These are phyloP conservation scores for Phytopythium litorale DNA, from an alignment of 352 stramenopile species.

Conservation along the genomic window DNA sequence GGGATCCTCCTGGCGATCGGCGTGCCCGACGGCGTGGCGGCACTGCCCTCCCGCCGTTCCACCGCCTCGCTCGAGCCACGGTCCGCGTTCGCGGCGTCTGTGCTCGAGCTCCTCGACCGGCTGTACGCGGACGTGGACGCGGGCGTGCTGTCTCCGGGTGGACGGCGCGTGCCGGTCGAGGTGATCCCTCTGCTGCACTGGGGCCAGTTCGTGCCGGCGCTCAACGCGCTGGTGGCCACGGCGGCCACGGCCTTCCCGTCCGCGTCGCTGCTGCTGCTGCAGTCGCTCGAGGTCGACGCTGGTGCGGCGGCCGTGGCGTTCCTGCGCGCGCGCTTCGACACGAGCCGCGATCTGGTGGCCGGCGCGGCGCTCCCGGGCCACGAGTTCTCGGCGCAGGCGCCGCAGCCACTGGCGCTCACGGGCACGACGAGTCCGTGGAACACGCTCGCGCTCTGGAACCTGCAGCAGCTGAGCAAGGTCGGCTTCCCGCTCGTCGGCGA, in stretches of 20 bases:
- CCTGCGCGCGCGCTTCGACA: conserved; percentile 64
- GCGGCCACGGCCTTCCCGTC: conserved; percentile 51
- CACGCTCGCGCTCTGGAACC: conserved; percentile 94
- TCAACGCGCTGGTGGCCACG: conserved; percentile 91
- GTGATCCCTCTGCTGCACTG: conserved; percentile 93
- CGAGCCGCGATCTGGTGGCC: conserved; percentile 82
- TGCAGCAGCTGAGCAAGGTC: conserved; percentile 85
- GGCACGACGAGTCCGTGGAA: conserved; percentile 95
- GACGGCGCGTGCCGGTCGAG: conserved; percentile 24
- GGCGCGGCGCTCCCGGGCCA: conserved; percentile 88
- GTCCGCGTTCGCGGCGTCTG: conserved; percentile 32
- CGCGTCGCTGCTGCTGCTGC: conserved; percentile 70
- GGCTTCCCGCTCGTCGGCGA: conserved; percentile 90
- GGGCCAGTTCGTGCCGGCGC: conserved; percentile 93
- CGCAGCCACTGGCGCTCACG: conserved; percentile 58
- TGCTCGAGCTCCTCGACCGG: conserved; percentile 33
- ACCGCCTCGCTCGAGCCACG: conserved; percentile 7
- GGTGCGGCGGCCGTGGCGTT: conserved; percentile 40
- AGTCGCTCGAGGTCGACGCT: conserved; percentile 91
- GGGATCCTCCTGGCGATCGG: conserved; percentile 59
- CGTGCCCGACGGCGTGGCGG: conserved; percentile 17
- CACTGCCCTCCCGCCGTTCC: conserved; percentile 8
- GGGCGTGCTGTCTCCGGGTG: conserved; percentile 4
- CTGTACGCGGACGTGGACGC: conserved; percentile 22
- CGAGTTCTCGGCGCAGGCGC: conserved; percentile 33